Base-by-base conservation (phyloP, 371 early-diverging fungal genomes). In the Rhizopus delemar region DNA sequence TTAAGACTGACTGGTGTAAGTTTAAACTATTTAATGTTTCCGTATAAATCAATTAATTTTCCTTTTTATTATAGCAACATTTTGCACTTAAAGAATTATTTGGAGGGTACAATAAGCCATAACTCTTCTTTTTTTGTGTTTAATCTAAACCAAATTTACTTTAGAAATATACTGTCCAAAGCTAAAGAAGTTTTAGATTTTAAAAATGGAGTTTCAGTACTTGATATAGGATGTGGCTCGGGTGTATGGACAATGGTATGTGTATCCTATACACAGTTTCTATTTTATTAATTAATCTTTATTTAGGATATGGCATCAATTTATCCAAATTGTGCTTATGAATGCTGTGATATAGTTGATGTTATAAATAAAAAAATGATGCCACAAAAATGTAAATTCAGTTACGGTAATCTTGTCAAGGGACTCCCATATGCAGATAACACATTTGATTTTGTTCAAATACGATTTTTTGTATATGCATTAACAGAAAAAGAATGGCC, bases 211-310 rank as follows among this genome's bases (percentile, higher is more conserved):
- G 29, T 41, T 5, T 51, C 66, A 2, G 65, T 74, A 11, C 49
- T 77, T 4, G 77, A 77, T 41, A 68, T 77, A 31, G 77, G 77
- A 3, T 66, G 70, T 69, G 77, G 77, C 16, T 57, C 74, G n/a
- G 77, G 74, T 32, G 74, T 74, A 38, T 77, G 77, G 77, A 71
- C 71, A 6, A 76, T 76, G 77, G 77, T 63, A 41, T 34, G 28
- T 53, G 31, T 56, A 45, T 2, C 22, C 22, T 22, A 22, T 22
- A 22, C 22, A 22, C 2, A 39, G n/a, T 2, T 31, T 15, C 33
- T 46, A n/a, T 28, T 32, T 59, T 43, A 65, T 31, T 65, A 67
- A 41, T 73, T 71, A 73, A 1, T 68, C 7, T 32, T 52, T n/a
- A 11, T 12, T 22, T 43, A 22, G 65, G 77, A 76, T 36, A 57